Percentiles rank a stretch among this genome's conserved stretches.
These are phyloP conservation scores for Tulasnella sp. DNA, from an alignment of 768 basidiomycete species.

Conservation along the genomic window DNA sequence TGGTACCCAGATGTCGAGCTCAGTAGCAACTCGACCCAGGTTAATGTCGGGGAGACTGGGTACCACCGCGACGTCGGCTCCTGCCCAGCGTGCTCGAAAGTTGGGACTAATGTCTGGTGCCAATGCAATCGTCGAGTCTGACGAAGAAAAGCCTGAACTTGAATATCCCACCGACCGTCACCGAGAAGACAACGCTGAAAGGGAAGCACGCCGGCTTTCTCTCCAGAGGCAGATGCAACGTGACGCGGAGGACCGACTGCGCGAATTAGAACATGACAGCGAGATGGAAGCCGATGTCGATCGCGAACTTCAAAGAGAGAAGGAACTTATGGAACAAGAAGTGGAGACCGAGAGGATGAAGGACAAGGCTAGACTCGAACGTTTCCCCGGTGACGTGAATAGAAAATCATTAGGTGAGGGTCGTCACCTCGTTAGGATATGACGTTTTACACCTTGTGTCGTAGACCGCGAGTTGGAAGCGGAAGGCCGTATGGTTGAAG, in stretches of 20 bases:
- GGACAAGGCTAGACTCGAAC: too few relatives aligned
- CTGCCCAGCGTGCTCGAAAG: neutral
- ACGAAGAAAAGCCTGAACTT: neutral
- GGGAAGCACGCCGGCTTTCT: neutral
- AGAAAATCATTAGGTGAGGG: too few relatives aligned
- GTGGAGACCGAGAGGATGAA: neutral
- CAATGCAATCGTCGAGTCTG: neutral
- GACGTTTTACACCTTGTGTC: neutral
- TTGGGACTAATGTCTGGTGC: neutral
- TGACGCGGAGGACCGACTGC: neutral
- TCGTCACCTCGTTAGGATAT: neutral
- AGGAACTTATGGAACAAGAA: neutral
- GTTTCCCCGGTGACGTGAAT: too few relatives aligned
- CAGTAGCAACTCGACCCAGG: neutral
- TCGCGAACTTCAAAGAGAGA: neutral
- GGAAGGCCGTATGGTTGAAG: neutral
- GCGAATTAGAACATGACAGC: neutral
- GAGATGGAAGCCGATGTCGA: constrained; percentile 5
- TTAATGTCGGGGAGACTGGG: constrained; percentile 1
- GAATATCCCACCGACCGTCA: neutral
- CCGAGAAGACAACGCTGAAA: neutral
- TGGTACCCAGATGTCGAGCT: neutral
- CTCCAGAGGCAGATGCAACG: constrained; percentile 12
- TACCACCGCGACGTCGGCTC: neutral
- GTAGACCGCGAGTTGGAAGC: neutral